Percentiles rank a stretch among this genome's conserved stretches.
These are phyloP conservation scores for Clonostachys rhizophaga DNA, from an alignment of 2,329 filamentous ascomycete species.

Conservation along the genomic window DNA sequence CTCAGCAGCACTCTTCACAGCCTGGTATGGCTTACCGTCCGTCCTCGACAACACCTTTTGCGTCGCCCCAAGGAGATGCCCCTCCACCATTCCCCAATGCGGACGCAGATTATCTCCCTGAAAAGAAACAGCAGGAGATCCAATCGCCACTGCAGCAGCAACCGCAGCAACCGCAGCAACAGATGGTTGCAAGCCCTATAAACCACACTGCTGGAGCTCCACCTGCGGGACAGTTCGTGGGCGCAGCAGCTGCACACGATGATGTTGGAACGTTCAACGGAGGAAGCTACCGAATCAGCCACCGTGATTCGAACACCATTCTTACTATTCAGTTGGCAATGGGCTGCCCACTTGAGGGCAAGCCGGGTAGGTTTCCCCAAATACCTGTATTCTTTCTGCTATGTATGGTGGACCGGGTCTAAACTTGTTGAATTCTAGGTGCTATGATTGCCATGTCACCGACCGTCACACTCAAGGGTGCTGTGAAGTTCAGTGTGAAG, in stretches of 20 bases:
- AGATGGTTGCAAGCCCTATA: conserved; percentile 10
- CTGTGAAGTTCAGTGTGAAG: conserved; percentile 82
- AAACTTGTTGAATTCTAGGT: conserved; percentile 35
- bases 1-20: conserved; percentile 9
- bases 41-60: conserved; percentile 13
- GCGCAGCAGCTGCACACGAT: conserved; percentile 57
- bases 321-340: conserved; percentile 86
- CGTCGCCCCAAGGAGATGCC: conserved; percentile 13
- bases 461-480: conserved; percentile 77
- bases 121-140: conserved; percentile 20
- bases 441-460: conserved; percentile 95
- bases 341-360: conserved; percentile 76
- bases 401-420: background rate
- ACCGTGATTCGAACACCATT: conserved; percentile 86
- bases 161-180: conserved; percentile 8
- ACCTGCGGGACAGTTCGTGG: conserved; percentile 53
- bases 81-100: conserved; percentile 12
- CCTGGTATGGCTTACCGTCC: conserved; percentile 14
- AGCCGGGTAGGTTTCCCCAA: conserved; percentile 53
- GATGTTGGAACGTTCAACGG: conserved; percentile 97
- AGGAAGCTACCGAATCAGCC: conserved; percentile 88
- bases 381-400: background rate
- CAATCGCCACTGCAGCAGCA: conserved; percentile 5
- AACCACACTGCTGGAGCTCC: conserved; percentile 32
- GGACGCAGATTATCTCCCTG: conserved; percentile 14